Conservation (phyloP, 768 basidiomycete species). For the Serendipita vermifera region DNA sequence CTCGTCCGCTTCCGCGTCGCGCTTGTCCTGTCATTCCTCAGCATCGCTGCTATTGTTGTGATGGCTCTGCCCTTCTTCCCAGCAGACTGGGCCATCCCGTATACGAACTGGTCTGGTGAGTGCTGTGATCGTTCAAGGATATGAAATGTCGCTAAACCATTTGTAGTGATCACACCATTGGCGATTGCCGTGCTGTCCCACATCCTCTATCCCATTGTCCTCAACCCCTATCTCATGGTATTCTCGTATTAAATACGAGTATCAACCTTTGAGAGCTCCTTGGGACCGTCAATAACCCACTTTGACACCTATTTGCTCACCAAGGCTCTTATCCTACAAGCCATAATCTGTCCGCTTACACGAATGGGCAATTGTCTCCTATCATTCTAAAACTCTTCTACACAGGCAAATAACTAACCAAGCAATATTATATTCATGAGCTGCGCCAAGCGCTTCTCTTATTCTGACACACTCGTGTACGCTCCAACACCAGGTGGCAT, state of each 20-base stretch:
- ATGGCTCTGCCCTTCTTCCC: conserved; percentile 42
- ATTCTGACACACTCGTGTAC: too few relatives aligned
- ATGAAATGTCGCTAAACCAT: not conserved
- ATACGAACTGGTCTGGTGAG: conserved; percentile 45
- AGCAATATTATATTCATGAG: too few relatives aligned
- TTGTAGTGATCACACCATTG: conserved; percentile 53
- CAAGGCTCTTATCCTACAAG: too few relatives aligned
- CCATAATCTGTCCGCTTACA: too few relatives aligned
- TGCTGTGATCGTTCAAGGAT: conserved; percentile 19
- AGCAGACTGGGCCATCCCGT: conserved; percentile 47
- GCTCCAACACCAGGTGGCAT: too few relatives aligned
- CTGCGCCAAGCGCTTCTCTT: too few relatives aligned
- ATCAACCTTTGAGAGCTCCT: too few relatives aligned
- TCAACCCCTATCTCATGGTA: conserved; percentile 84
- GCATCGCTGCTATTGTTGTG: conserved; percentile 44
- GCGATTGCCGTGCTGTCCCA: conserved; percentile 52
- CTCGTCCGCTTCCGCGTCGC: conserved; percentile 63
- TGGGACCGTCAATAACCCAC: too few relatives aligned
- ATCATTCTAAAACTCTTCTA: too few relatives aligned
- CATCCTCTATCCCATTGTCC: conserved; percentile 57
- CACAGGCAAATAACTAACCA: too few relatives aligned
- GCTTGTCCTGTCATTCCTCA: conserved; percentile 41
- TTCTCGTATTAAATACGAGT: conserved; percentile 46
- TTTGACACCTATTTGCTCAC: too few relatives aligned
- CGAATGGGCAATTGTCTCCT: too few relatives aligned